Base-by-base conservation (phyloP, 768 basidiomycete genomes). In the Macrolepiota albuminosa region DNA sequence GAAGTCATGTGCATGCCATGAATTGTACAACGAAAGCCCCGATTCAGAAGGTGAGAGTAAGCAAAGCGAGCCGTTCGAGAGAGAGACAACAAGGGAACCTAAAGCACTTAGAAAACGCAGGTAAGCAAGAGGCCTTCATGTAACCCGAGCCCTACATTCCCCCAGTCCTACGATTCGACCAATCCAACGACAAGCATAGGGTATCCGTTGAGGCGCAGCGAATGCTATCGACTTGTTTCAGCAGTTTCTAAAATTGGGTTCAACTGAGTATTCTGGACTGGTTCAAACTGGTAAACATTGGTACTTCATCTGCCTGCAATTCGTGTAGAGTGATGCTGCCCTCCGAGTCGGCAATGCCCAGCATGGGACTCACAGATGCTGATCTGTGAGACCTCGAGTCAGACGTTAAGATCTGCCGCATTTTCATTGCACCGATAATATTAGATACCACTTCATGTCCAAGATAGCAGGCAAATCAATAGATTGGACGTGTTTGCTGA, bases 371-470 rank as follows among this genome's bases (percentile, higher is more conserved):
- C 4, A 68, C 69, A 4, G 76, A 68, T 3, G 69, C 56, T 10
- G 73, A 73, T 68, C 76, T 74, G 71, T 88, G 85, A 65, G 85
- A 87, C 89, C 87, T 89, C 54, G 24, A n/a, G 5, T 36, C 36
- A 42, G 8, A 45, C 54, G 46, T 36, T 29, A 34, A 40, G 13
- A 42, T 6, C 2, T 49, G 24, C 3, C 45, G 21, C 26, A 37
- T 51, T 37, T 26, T 16, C 31, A 26, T 33, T 52, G 39, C 16
- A 45, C 37, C 26, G 31, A 48, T 18, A 24, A 43, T 43, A 43
- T 34, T n/a, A 39, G 61, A 65, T 68, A 95, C 97, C 97, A 99
- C 80, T 98, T 98, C 83, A 94, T 86, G 71, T 99, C 97, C 29
- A 89, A 80, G 33, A 99, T 82, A 8, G 94, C 97, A 2, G 94